phyloP scores from a whole-genome alignment of 805 yeast species.

The Yamadazyma paraphyllophila region DNA sequence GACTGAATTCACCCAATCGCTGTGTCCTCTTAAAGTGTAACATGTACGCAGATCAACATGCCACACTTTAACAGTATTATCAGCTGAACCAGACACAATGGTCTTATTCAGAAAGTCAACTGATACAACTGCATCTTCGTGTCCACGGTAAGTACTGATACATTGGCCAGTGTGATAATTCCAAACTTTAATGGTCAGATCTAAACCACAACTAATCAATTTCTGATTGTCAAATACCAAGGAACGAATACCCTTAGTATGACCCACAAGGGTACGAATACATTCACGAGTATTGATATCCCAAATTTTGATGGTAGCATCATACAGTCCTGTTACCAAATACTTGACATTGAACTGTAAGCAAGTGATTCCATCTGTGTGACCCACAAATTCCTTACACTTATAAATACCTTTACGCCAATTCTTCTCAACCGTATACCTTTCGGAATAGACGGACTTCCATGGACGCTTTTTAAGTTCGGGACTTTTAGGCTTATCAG shows the following conservation, averaged over 20 bases:
- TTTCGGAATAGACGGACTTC: conserved; percentile 91
- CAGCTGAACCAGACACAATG: conserved; percentile 93
- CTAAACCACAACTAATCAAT: conserved; percentile 88
- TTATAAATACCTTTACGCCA: conserved; percentile 85
- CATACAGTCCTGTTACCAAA: conserved; percentile 89
- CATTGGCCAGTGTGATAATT: conserved; percentile 93
- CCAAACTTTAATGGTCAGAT: conserved; percentile 92
- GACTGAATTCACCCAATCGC: conserved; percentile 89
- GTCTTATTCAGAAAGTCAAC: conserved; percentile 78
- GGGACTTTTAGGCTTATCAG: conserved; percentile 1
- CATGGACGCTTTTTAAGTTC: conserved; percentile 63
- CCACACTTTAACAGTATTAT: conserved; percentile 91
- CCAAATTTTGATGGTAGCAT: conserved; percentile 92
- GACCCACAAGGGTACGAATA: conserved; percentile 80
- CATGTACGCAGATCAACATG: conserved; percentile 92
- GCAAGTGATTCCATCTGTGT: conserved; percentile 84
- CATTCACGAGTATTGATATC: conserved; percentile 76
- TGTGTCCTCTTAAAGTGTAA: conserved; percentile 88
- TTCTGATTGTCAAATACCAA: conserved; percentile 85
- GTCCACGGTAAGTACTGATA: conserved; percentile 90
- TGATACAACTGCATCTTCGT: conserved; percentile 77
- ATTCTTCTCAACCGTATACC: conserved; percentile 87
- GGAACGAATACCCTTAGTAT: conserved; percentile 81
- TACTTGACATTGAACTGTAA: conserved; percentile 75
- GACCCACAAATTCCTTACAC: conserved; percentile 69